These are phyloP conservation scores for Vinca major DNA, from an alignment of 305 asterid genomes.

Conservation along the genomic window DNA sequence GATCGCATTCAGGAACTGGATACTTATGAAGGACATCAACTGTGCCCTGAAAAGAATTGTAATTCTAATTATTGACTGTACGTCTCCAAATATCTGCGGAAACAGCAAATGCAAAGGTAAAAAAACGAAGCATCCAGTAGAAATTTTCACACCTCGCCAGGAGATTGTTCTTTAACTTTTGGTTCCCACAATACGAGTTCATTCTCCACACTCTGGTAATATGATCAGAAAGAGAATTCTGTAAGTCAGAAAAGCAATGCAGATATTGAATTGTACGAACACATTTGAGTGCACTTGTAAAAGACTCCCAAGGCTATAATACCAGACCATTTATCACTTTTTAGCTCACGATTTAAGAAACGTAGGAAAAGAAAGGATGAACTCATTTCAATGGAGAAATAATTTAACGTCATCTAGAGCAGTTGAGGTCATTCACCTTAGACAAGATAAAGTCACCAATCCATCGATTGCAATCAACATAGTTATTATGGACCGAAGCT, in stretches of 20 bases:
- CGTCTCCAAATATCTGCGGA: background rate
- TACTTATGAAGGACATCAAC: conserved; percentile 85
- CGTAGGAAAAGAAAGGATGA: conserved; percentile 1
- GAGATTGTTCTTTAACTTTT: conserved; percentile 85
- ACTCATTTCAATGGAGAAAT: conserved; percentile 3
- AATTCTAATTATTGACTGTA: conserved; percentile 8
- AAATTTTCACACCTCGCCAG: conserved; percentile 73
- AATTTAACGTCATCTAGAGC: background rate
- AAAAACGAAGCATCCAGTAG: conserved; percentile 7
- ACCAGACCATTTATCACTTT: background rate
- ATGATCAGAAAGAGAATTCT: background rate
- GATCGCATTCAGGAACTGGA: conserved; percentile 96
- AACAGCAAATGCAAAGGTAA: background rate
- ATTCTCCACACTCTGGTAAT: conserved; percentile 77
- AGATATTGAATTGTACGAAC: background rate
- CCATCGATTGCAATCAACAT: conserved; percentile 94
- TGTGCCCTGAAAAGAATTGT: conserved; percentile 57
- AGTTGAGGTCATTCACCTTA: conserved; percentile 41
- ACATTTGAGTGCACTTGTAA: background rate
- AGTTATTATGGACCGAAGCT: conserved; percentile 84
- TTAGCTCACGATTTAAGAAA: background rate
- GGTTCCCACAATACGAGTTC: conserved; percentile 97
- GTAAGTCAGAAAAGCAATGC: background rate
- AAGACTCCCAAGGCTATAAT: background rate
- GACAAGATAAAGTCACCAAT: conserved; percentile 87